Percentiles rank a stretch among this genome's conserved stretches.
These are phyloP conservation scores for Fusarium brevicatenulatum DNA, from an alignment of 2,329 filamentous ascomycete genomes.

Conservation along the genomic window DNA sequence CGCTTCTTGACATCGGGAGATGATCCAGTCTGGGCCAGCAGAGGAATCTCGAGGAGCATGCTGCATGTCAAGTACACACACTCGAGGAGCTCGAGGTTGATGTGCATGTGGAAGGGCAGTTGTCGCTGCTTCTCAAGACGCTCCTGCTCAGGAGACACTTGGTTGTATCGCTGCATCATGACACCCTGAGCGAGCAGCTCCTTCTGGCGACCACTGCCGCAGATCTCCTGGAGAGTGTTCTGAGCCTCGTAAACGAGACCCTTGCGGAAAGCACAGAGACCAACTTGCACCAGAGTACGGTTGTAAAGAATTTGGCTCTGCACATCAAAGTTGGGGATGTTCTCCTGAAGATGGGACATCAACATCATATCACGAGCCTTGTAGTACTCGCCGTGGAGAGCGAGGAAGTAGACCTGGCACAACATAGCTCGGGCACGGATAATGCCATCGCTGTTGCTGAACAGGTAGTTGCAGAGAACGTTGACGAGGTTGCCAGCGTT, in stretches of 20 bases:
- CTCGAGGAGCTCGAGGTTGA: slow-evolving; percentile 97
- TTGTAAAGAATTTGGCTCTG: slow-evolving; percentile 99
- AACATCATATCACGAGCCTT: slow-evolving; percentile 98
- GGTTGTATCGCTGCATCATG: slow-evolving; percentile 96
- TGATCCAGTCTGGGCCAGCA: slow-evolving; percentile 95
- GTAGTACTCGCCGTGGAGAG: slow-evolving; percentile 97
- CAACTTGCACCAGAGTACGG: slow-evolving; percentile 95
- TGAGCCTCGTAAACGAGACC: slow-evolving; percentile 97
- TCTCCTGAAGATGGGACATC: slow-evolving; percentile 99
- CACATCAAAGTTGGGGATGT: slow-evolving; percentile 95
- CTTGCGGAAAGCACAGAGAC: slow-evolving; percentile 96
- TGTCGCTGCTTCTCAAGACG: slow-evolving; percentile 96
- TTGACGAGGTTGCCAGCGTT: slow-evolving; percentile 83
- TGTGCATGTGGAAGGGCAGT: slow-evolving; percentile 99
- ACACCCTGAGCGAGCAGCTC: slow-evolving; percentile 97
- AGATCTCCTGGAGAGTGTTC: slow-evolving; percentile 97
- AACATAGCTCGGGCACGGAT: slow-evolving; percentile 97
- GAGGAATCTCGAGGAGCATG: slow-evolving; percentile 98
- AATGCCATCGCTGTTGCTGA: slow-evolving; percentile 93
- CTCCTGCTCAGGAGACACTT: slow-evolving; percentile 97
- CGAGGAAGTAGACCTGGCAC: slow-evolving; percentile 98
- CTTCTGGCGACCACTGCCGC: slow-evolving; percentile 96
- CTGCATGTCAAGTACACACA: slow-evolving; percentile 99
- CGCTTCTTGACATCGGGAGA: slow-evolving; percentile 97
- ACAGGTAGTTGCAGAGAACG: slow-evolving; percentile 93